Evolutionary conservation across 257 asterid genomes (phyloP), one percentile per base, ranked within the genome.

Genomic region (Primulina eburnea): DNA sequence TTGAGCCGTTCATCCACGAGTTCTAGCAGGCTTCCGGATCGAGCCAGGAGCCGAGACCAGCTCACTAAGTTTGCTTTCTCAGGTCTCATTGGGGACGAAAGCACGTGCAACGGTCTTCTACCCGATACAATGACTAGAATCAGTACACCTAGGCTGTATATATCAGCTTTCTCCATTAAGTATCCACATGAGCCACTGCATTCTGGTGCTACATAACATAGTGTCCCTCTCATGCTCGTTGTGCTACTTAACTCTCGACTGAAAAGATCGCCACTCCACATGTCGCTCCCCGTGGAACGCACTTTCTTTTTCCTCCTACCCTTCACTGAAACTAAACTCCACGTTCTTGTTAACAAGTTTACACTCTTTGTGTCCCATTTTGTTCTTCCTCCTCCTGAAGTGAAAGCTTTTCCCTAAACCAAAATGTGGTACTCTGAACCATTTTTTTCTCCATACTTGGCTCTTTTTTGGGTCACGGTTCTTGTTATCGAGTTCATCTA

Each of bases 221-320:
- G 70, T 4, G 99, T 94, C 20, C 99, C 99, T 72, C 99, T 85
- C 99, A 91, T 91, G 80, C 99, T 94, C 9, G 97, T 94, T 2
- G 97, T 89, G 92, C 99, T 94, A 67, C 99, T 89, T 32, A 94
- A 62, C 38, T 91, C 98, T n/a, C 96, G 81, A 72, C 99, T 94
- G 50, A 89, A 89, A n/a, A 86, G 74, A 84, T 94, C 97, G 17
- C 94, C 97, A 6, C 97, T 92, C 82, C 89, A 88, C 87, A 85
- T 78, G 0, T 86, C 98, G 40, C 95, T 87, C 21, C 86, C 86
- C 58, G 77, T 70, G 0, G 92, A 90, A 43, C 50, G 89, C 0
- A 83, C 72, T n/a, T 88, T 81, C 79, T 75, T 83, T 73, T 68
- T 87, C 77, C 79, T 87, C 78, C 88, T n/a, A 80, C 14, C 95